Evolutionary conservation across 2,329 filamentous ascomycete species (phyloP).

Genomic region (Epicoccum sorghinum): DNA sequence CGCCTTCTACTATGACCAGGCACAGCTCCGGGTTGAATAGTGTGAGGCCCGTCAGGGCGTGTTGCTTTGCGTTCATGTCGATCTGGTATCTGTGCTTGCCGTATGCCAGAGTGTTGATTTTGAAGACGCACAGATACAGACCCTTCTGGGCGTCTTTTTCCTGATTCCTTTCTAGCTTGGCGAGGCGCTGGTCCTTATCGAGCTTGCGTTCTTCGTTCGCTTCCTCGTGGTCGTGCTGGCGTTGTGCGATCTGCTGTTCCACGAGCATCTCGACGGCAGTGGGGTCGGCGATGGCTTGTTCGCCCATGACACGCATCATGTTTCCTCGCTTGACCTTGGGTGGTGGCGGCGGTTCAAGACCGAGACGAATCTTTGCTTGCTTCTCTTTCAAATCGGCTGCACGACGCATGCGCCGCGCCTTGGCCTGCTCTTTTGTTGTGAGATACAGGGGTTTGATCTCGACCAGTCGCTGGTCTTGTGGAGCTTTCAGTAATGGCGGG

Average conservation of each 20-base stretch:
- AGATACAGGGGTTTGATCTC: conserved; percentile 89
- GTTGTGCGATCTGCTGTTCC: conserved; percentile 88
- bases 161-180: conserved; percentile 83
- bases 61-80: conserved; percentile 87
- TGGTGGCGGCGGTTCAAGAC: conserved; percentile 84
- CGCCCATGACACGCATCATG: conserved; percentile 94
- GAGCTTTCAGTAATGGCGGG: conserved; percentile 86
- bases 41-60: conserved; percentile 85
- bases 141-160: conserved; percentile 87
- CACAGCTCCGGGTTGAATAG: conserved; percentile 90
- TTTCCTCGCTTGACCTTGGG: conserved; percentile 98
- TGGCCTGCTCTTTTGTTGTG: conserved; percentile 88
- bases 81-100: conserved; percentile 94
- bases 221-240: conserved; percentile 76
- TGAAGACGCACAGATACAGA: conserved; percentile 85
- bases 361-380: conserved; percentile 93
- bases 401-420: conserved; percentile 84
- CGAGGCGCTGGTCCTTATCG: conserved; percentile 82
- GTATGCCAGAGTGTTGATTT: conserved; percentile 86
- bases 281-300: conserved; percentile 92
- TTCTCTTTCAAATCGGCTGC: conserved; percentile 95
- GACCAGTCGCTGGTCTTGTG: conserved; percentile 83
- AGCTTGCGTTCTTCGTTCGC: conserved; percentile 85
- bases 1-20: conserved; percentile 90
- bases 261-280: conserved; percentile 96